phyloP scores from a whole-genome alignment of 371 early-diverging fungal genomes.

The Haplosporangium sp. region DNA sequence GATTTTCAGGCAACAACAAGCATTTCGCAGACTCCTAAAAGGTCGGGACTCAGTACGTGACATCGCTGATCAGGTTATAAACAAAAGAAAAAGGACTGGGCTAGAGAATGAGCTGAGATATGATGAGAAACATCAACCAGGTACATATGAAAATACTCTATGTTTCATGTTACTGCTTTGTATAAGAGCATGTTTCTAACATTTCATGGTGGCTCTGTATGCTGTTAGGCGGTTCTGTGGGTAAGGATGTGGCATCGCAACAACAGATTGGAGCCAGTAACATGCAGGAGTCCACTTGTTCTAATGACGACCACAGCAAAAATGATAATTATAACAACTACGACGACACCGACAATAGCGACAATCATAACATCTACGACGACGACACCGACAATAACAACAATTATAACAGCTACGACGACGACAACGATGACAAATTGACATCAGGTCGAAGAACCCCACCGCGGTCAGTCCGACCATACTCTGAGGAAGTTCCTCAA shows the following conservation, averaged over 20 bases:
- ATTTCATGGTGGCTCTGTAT: background rate
- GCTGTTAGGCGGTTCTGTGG: background rate
- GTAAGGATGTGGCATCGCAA: constrained; percentile 1
- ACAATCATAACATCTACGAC: background rate
- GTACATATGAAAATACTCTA: background rate
- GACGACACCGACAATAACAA: background rate
- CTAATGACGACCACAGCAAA: background rate
- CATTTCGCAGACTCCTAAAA: constrained; percentile 12
- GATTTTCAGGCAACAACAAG: constrained; percentile 16
- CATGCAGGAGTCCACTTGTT: background rate
- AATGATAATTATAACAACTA: background rate
- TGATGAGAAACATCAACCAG: constrained; percentile 8
- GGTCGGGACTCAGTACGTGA: constrained; percentile 5
- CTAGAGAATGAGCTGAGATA: constrained; percentile 17
- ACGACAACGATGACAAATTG: background rate
- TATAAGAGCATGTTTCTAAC: background rate
- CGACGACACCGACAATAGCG: background rate
- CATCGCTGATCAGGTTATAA: constrained; percentile 15
- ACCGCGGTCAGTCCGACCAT: background rate
- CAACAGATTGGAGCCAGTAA: background rate
- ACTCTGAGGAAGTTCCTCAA: constrained; percentile 1
- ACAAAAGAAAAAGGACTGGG: constrained; percentile 17
- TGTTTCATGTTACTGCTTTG: background rate
- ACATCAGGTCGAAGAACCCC: background rate
- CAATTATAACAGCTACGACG: background rate